Conservation (phyloP, 495 filamentous ascomycete species). For the Aspergillus heteromorphus region DNA sequence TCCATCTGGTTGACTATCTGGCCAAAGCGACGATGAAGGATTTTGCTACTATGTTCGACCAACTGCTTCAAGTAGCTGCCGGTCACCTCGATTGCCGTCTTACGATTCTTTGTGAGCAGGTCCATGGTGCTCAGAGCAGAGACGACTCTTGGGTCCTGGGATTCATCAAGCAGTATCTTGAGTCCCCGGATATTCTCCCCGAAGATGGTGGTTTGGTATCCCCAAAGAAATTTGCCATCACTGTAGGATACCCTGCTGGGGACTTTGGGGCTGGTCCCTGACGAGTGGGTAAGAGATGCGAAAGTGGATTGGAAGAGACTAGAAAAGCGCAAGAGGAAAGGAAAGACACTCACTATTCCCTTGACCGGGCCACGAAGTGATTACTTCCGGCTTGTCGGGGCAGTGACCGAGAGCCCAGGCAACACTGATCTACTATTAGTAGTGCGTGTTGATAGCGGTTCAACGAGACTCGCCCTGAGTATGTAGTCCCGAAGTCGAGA, state of each 20-base stretch:
- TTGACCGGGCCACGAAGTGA: conserved; percentile 30
- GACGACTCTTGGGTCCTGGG: conserved; percentile 12
- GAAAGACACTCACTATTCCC: conserved; percentile 18
- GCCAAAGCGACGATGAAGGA: conserved; percentile 26
- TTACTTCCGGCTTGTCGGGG: conserved; percentile 24
- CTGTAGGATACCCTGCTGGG: conserved; percentile 42
- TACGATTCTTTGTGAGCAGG: conserved; percentile 18
- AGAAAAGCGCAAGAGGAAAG: not conserved
- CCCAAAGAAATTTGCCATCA: conserved; percentile 31
- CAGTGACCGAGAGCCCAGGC: conserved; percentile 22
- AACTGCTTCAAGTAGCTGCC: conserved; percentile 39
- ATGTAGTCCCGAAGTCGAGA: conserved; percentile 48
- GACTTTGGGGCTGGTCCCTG: conserved; percentile 40
- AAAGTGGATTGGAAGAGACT: not conserved
- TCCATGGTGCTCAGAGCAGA: conserved; percentile 14
- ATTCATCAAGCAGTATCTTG: conserved; percentile 34
- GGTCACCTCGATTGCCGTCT: conserved; percentile 28
- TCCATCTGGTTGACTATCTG: conserved; percentile 8
- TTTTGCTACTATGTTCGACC: conserved; percentile 24
- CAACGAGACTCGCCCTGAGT: conserved; percentile 20
- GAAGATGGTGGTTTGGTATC: conserved; percentile 31
- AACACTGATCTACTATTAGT: conserved; percentile 13
- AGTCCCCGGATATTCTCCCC: conserved; percentile 25
- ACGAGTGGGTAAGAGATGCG: not conserved
- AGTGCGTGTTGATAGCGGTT: conserved; percentile 14